Conservation (phyloP, 2,329 filamentous ascomycete genomes). For the Cercospora brassicicola region DNA sequence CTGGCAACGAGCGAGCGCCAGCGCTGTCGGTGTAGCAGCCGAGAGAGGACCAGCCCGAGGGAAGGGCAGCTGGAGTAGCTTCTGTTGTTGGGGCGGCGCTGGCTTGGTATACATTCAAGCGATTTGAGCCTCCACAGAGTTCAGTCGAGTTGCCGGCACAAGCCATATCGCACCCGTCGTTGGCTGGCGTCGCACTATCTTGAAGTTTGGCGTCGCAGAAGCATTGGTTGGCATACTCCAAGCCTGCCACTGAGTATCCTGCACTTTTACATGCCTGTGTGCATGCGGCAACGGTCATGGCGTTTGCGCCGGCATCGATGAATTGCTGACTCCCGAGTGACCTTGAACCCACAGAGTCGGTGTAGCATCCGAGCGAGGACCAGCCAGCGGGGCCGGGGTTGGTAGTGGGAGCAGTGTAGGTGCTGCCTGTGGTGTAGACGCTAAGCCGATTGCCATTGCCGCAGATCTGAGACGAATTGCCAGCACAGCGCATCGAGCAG, state of each 20-base stretch:
- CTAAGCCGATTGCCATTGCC: conserved; percentile 21
- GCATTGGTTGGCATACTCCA: conserved; percentile 33
- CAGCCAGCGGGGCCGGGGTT: conserved; percentile 14
- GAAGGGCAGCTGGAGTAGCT: conserved; percentile 13
- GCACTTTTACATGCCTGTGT: conserved; percentile 29
- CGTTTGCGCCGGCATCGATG: conserved; percentile 20
- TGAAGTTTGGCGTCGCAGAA: conserved; percentile 34
- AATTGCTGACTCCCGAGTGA: conserved; percentile 28
- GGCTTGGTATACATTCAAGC: conserved; percentile 32
- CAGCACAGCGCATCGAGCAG: conserved; percentile 22
- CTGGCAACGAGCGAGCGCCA: not conserved
- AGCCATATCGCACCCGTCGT: conserved; percentile 30
- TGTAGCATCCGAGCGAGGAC: conserved; percentile 36
- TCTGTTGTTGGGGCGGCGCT: not conserved
- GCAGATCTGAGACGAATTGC: conserved; percentile 19
- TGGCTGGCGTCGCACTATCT: conserved; percentile 16
- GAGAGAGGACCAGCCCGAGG: conserved; percentile 28
- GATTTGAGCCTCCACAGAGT: conserved; percentile 32
- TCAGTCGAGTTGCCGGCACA: conserved; percentile 35
- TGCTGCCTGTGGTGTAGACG: conserved; percentile 17
- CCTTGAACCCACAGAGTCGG: conserved; percentile 24
- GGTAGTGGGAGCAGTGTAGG: conserved; percentile 18
- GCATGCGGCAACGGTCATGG: conserved; percentile 23
- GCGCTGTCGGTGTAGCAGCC: conserved; percentile 30
- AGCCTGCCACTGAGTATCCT: conserved; percentile 36